A percentile compares a stretch with the other conserved stretches of the same genome.
Conservation (phyloP, 805 yeast species). For the Cyberlindnera xishuangbannaensis region DNA sequence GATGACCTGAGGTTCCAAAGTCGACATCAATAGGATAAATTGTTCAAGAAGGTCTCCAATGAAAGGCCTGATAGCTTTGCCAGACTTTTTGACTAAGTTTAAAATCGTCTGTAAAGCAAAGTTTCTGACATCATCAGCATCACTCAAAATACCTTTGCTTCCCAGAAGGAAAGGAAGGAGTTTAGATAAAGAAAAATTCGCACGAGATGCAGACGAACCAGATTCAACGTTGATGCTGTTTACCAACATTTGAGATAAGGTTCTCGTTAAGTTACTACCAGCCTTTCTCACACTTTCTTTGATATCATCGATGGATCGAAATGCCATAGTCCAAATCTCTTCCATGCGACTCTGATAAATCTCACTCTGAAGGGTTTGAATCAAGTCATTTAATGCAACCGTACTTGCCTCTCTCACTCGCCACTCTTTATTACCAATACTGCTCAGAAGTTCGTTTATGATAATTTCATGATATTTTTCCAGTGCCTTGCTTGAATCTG, state of each 20-base stretch:
- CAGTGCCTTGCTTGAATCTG: constrained; percentile 49
- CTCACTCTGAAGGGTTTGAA: constrained; percentile 52
- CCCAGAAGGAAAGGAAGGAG: constrained; percentile 80
- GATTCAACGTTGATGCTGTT: constrained; percentile 45
- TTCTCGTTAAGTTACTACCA: constrained; percentile 63
- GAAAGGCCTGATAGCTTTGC: constrained; percentile 56
- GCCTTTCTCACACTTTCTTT: constrained; percentile 88
- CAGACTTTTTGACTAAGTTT: constrained; percentile 60
- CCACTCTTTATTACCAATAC: constrained; percentile 87
- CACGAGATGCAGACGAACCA: constrained; percentile 35
- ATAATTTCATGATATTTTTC: constrained; percentile 51
- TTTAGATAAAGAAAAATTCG: constrained; percentile 43
- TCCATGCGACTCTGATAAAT: constrained; percentile 48
- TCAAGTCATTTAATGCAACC: constrained; percentile 59
- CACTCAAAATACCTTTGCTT: constrained; percentile 70
- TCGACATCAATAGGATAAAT: constrained; percentile 67
- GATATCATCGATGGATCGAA: constrained; percentile 87
- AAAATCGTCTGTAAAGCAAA: constrained; percentile 75
- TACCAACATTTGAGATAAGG: constrained; percentile 57
- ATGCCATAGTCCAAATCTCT: constrained; percentile 81
- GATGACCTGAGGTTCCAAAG: constrained; percentile 85
- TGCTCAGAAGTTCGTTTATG: constrained; percentile 52
- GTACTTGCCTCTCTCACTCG: constrained; percentile 86
- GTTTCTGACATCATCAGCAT: constrained; percentile 75
- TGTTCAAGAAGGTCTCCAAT: constrained; percentile 65